Percentiles rank a stretch among this genome's conserved stretches.
Conservation (phyloP, 352 stramenopile species). For the Ochromonadaceae sp. region DNA sequence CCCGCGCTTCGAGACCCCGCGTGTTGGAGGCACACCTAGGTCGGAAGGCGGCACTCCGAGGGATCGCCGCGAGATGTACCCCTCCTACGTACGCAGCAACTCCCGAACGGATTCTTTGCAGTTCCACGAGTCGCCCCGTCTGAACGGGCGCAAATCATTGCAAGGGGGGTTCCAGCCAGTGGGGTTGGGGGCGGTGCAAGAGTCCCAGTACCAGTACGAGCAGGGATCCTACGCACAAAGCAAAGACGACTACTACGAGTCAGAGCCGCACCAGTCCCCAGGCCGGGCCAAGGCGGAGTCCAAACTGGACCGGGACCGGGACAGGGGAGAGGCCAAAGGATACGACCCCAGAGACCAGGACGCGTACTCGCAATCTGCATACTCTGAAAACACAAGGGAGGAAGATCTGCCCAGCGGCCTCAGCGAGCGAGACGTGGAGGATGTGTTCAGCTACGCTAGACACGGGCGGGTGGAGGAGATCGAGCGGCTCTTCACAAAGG, state of each 20-base stretch:
- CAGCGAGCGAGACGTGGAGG: conserved; percentile 28
- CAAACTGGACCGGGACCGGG: not conserved
- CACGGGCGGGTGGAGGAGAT: conserved; percentile 62
- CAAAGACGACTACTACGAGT: no score
- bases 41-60: not conserved
- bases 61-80: not conserved
- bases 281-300: not conserved
- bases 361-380: not conserved
- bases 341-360: not conserved
- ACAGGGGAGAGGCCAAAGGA: not conserved
- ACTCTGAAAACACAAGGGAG: not conserved
- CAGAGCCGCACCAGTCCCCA: no score
- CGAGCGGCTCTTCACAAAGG: conserved; percentile 56
- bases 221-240: no score
- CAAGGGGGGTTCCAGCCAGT: not conserved
- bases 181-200: no score
- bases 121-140: not conserved
- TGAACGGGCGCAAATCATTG: not conserved
- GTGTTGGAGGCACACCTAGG: not conserved
- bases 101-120: not conserved
- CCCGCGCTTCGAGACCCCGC: not conserved
- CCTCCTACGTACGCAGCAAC: no score
- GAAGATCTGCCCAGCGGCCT: not conserved
- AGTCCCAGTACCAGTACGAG: no score
- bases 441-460: conserved; percentile 60